Percentiles rank a stretch among this genome's conserved stretches.
phyloP scores from a whole-genome alignment of 176 grass and related monocot species.

The Rhynchospora tenuis region DNA sequence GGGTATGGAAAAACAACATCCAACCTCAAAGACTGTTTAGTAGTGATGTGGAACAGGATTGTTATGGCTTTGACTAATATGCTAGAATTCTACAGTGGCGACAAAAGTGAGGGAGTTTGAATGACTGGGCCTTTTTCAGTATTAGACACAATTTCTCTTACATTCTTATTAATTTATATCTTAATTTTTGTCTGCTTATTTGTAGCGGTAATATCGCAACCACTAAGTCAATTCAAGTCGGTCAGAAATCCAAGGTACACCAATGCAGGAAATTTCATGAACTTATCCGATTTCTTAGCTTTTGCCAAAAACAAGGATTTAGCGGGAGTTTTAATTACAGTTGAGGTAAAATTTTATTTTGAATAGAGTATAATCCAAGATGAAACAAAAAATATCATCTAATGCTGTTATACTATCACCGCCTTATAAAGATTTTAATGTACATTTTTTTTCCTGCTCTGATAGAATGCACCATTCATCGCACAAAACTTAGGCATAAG shows the following conservation, averaged over 20 bases:
- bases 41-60: too few relatives aligned
- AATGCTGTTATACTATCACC: neutral
- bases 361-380: neutral
- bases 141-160: neutral
- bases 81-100: neutral
- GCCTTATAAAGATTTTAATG: neutral
- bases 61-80: neutral
- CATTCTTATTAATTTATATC: neutral
- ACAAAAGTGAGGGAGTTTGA: neutral
- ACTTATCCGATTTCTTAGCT: conserved; percentile 70
- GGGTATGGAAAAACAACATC: neutral
- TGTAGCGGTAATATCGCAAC: conserved; percentile 67
- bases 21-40: neutral
- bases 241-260: conserved; percentile 71
- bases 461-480: conserved; percentile 70
- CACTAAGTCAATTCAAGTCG: conserved; percentile 14
- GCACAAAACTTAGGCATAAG: conserved; percentile 51
- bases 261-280: conserved; percentile 70
- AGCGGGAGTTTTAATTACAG: conserved; percentile 65
- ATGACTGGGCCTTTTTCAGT: neutral
- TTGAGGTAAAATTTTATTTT: conserved; percentile 61
- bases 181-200: conserved; percentile 26
- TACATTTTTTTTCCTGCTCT: conserved; percentile 20
- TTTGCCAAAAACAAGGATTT: conserved; percentile 71
- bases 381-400: neutral